Base-by-base conservation (phyloP, 1,139 yeast genomes). In the Hyphopichia burtonii region DNA sequence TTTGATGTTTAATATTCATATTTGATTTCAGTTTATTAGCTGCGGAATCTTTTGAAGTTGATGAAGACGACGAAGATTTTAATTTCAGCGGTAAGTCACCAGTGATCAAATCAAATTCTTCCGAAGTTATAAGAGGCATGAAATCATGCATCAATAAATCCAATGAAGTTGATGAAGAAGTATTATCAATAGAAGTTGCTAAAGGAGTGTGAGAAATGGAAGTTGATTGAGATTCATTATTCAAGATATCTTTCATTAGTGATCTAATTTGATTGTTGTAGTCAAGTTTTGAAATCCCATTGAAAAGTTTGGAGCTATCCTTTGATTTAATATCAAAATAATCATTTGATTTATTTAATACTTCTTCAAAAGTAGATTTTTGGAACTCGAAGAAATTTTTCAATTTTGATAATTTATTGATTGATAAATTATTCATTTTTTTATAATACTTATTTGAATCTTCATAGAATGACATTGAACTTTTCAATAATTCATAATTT, bases 361-460 rank as follows among this genome's bases (percentile, higher is more conserved):
- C 44, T 9, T 59, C 60, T 28, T 52, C 52, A 44, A 71, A 65
- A 25, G 63, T 44, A 32, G 51, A 56, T 38, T 56, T 57, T 48
- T 73, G 78, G 47, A 55, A 69, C 49, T 67, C 71, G 41, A 73
- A 65, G 45, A 72, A 72, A 47, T 68, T 65, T 50, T 64, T 64
- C 40, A 73, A 52, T 46, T 72, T 73, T 39, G 63, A 62, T 36
- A 73, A 55, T 49, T 71, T 72, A 51, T 66, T 71, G 16, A 63
- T 48, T 48, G 65, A 43, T 2, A 59, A 46, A 27, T 46, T 42
- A 48, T 66, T 67, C 54, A 66, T 59, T 44, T 58, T 61, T 43
- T 62, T 65, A 53, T 70, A 73, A 28, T 56, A 58, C 33, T 62
- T 59, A 50, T 71, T 67, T 11, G 73, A 65, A 40, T 71, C 73